Conservation (phyloP, 768 basidiomycete genomes). For the Leccinum rimulosum region DNA sequence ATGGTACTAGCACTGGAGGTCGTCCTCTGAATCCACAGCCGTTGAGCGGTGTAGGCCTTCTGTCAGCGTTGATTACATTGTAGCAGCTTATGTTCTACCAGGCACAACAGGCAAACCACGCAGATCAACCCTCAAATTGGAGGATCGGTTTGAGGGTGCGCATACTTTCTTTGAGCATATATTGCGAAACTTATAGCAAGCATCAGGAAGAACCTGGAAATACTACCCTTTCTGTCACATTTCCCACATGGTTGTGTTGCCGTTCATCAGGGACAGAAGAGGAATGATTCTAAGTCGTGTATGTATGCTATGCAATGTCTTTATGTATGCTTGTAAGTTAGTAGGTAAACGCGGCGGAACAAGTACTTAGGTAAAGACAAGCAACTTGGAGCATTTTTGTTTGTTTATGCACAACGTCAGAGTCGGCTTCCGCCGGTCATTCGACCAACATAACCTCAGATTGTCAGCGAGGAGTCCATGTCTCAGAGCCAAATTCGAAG, state of each 20-base stretch:
- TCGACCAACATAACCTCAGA: background rate
- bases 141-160: background rate
- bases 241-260: background rate
- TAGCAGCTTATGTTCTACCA: background rate
- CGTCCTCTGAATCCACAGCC: background rate
- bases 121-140: background rate
- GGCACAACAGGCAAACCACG: background rate
- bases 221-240: background rate
- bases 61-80: background rate
- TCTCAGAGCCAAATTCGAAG: background rate
- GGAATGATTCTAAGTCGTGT: background rate
- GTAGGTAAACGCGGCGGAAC: too few species aligned
- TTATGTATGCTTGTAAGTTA: background rate
- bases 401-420: constrained; percentile 10
- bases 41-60: background rate
- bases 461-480: background rate
- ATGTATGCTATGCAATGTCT: background rate
- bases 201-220: background rate
- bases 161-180: background rate
- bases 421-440: background rate
- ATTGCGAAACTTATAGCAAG: background rate
- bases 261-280: background rate
- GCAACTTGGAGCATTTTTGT: background rate
- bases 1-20: background rate
- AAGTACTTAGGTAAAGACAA: too few species aligned